A percentile compares a stretch with the other conserved stretches of the same genome.
Conservation (phyloP, 306 rosid species). For the Arachis hypogaea region DNA sequence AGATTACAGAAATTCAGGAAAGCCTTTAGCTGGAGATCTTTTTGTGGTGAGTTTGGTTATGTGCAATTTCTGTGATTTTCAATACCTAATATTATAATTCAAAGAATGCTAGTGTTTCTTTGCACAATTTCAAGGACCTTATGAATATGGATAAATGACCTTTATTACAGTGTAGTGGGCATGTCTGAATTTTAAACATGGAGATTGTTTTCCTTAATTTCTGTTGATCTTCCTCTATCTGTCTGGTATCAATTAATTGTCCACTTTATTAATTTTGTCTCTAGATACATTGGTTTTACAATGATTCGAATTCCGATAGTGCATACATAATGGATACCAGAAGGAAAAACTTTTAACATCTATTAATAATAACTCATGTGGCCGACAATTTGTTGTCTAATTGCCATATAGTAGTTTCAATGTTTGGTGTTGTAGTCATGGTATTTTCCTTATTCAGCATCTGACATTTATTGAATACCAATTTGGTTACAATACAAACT, state of each 20-base stretch:
- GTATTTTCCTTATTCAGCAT: conserved; percentile 17
- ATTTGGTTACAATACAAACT: conserved; percentile 22
- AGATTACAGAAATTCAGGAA: conserved; percentile 50
- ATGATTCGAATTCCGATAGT: too few species aligned
- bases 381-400: background rate
- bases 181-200: conserved; percentile 1
- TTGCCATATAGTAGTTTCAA: background rate
- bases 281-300: too few species aligned
- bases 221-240: background rate
- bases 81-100: conserved; percentile 11
- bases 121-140: conserved; percentile 1
- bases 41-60: conserved; percentile 60
- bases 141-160: background rate
- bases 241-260: too few species aligned
- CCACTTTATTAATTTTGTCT: too few species aligned
- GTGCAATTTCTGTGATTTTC: conserved; percentile 12
- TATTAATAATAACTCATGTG: conserved; percentile 7
- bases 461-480: background rate
- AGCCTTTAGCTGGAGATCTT: conserved; percentile 50
- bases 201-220: conserved; percentile 17
- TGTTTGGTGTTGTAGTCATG: conserved; percentile 2
- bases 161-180: conserved; percentile 20
- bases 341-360: background rate
- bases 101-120: background rate
- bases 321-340: too few species aligned